These are phyloP conservation scores for Prunus yedoensis DNA, from an alignment of 331 rosid species.

Conservation along the genomic window DNA sequence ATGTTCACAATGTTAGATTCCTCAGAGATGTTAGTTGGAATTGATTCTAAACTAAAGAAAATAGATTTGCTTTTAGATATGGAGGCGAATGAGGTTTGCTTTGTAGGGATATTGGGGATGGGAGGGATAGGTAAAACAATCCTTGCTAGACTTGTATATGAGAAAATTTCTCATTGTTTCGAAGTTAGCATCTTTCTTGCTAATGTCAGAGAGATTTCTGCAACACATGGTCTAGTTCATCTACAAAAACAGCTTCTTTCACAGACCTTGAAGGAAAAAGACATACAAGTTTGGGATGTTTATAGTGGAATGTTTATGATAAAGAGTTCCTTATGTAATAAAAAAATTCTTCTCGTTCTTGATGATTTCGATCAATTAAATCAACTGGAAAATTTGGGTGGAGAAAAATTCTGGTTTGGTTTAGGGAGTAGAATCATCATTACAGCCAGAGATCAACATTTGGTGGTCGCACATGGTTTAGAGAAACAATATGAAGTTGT, in stretches of 20 bases:
- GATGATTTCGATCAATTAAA: too few relatives aligned
- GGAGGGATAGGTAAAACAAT: constrained; percentile 27
- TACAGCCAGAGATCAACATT: too few relatives aligned
- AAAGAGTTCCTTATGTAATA: too few relatives aligned
- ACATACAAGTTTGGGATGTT: not conserved
- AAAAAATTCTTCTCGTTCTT: too few relatives aligned
- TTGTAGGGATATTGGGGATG: constrained; percentile 24
- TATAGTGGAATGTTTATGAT: not conserved
- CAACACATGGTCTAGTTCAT: not conserved
- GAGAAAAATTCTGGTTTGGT: too few relatives aligned
- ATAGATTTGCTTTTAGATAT: not conserved
- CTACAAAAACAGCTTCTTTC: constrained; percentile 15
- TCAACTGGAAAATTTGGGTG: too few relatives aligned
- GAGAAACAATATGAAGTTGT: too few relatives aligned
- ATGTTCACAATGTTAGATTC: not conserved
- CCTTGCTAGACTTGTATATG: not conserved
- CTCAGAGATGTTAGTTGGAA: constrained; percentile 25
- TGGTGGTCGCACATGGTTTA: too few relatives aligned
- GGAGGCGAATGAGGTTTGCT: constrained; percentile 3
- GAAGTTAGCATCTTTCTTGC: constrained; percentile 11
- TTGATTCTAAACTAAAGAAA: not conserved
- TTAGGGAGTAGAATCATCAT: too few relatives aligned
- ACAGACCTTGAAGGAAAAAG: not conserved
- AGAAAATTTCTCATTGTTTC: not conserved
- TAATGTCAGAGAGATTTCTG: not conserved